Conservation (phyloP, 345 rosid genomes). For the Leavenworthia alabamica region DNA sequence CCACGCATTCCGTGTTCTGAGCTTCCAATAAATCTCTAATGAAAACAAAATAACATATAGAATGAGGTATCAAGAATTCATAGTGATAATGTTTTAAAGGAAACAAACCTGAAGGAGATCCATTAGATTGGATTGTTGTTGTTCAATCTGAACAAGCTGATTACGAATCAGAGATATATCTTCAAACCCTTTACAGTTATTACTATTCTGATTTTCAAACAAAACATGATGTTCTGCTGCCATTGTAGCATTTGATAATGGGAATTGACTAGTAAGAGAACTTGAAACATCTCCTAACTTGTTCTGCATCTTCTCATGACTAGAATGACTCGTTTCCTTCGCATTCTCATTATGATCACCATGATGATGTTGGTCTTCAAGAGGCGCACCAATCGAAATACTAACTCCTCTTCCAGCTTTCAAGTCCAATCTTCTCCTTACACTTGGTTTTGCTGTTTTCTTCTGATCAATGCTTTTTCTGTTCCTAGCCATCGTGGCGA, state of each 20-base stretch:
- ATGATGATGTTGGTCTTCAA: slow-evolving; percentile 21
- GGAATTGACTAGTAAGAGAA: slow-evolving; percentile 56
- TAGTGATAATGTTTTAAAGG: slow-evolving; percentile 1
- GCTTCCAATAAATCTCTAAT: slow-evolving; percentile 76
- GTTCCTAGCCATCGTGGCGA: slow-evolving; percentile 41
- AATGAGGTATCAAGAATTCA: not conserved
- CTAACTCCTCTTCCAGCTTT: slow-evolving; percentile 45
- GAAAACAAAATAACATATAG: not conserved
- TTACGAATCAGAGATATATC: slow-evolving; percentile 67
- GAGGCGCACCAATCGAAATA: slow-evolving; percentile 25
- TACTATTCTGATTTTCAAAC: slow-evolving; percentile 45
- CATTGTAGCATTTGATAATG: slow-evolving; percentile 33
- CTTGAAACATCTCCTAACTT: slow-evolving; percentile 46
- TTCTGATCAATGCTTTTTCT: slow-evolving; percentile 39
- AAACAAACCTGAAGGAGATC: slow-evolving; percentile 89
- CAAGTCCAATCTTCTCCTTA: slow-evolving; percentile 51
- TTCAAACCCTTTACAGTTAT: slow-evolving; percentile 60
- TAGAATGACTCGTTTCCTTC: slow-evolving; percentile 14
- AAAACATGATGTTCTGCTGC: slow-evolving; percentile 35
- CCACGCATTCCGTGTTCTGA: slow-evolving; percentile 77
- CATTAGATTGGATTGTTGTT: slow-evolving; percentile 78
- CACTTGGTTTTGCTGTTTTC: slow-evolving; percentile 38
- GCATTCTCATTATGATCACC: not conserved
- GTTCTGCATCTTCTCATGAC: slow-evolving; percentile 38
- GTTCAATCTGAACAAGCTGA: slow-evolving; percentile 89